Percentiles rank a stretch among this genome's conserved stretches.
These are phyloP conservation scores for Rhinocladiella mackenziei DNA, from an alignment of 2,329 filamentous ascomycete genomes.

Conservation along the genomic window DNA sequence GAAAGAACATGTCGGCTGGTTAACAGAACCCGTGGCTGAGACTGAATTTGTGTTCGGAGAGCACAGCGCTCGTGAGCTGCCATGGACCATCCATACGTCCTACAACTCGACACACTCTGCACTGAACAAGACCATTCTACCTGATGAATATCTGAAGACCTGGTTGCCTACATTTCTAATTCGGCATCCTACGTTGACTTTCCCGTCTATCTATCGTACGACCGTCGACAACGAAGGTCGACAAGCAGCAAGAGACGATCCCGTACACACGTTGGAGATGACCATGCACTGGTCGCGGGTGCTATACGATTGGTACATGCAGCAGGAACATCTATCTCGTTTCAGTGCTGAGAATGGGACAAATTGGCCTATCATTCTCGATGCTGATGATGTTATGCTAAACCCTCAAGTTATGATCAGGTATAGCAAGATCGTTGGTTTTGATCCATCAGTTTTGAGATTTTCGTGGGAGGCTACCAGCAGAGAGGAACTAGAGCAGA, in stretches of 20 bases:
- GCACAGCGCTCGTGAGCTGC: not conserved
- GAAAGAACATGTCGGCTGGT: not conserved
- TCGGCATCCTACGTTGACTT: slow-evolving; percentile 40
- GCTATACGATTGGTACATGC: too few species aligned
- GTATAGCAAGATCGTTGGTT: too few species aligned
- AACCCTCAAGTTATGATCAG: too few species aligned
- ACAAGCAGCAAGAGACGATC: slow-evolving; percentile 21
- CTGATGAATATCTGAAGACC: slow-evolving; percentile 36
- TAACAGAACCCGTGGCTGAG: not conserved
- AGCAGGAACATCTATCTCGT: too few species aligned
- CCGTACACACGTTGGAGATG: too few species aligned
- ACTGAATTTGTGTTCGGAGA: not conserved
- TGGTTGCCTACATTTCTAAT: slow-evolving; percentile 38
- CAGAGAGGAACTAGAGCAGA: too few species aligned
- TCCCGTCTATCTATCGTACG: slow-evolving; percentile 38
- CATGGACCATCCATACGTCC: not conserved
- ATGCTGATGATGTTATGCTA: too few species aligned
- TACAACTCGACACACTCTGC: not conserved
- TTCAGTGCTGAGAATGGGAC: too few species aligned
- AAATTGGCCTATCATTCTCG: too few species aligned
- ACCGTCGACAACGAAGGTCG: slow-evolving; percentile 25
- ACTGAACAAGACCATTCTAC: slow-evolving; percentile 35
- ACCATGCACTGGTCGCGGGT: too few species aligned
- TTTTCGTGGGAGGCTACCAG: too few species aligned
- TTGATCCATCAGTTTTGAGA: too few species aligned